Percentiles rank a stretch among this genome's conserved stretches.
Conservation (phyloP, 495 filamentous ascomycete genomes). For the Hypoxylon perforatum region DNA sequence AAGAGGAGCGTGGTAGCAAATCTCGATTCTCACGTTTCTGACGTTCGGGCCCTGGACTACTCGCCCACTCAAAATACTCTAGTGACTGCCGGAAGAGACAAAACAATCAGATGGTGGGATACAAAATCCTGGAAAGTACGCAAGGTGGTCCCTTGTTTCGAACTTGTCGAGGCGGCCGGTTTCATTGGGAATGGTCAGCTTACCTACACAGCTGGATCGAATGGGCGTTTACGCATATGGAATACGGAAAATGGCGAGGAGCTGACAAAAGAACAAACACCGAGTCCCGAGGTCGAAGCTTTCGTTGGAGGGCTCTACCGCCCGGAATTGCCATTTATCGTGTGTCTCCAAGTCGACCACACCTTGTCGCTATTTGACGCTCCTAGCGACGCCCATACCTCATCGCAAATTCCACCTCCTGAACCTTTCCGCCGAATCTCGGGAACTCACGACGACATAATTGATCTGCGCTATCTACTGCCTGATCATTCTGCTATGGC, state of each 20-base stretch:
- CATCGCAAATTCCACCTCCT: slow-evolving; percentile 45
- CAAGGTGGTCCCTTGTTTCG: slow-evolving; percentile 84
- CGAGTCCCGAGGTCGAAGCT: slow-evolving; percentile 67
- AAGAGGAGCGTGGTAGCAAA: slow-evolving; percentile 81
- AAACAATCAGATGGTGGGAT: slow-evolving; percentile 93
- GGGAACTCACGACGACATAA: slow-evolving; percentile 96
- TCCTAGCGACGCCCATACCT: slow-evolving; percentile 44
- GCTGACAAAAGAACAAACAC: slow-evolving; percentile 75
- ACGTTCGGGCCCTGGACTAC: slow-evolving; percentile 86
- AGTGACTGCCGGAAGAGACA: slow-evolving; percentile 91
- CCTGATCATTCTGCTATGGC: slow-evolving; percentile 83
- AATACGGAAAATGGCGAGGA: slow-evolving; percentile 78
- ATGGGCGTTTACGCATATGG: slow-evolving; percentile 86
- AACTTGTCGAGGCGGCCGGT: slow-evolving; percentile 83
- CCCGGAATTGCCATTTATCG: slow-evolving; percentile 68
- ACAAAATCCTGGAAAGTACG: slow-evolving; percentile 83
- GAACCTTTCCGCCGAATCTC: slow-evolving; percentile 79
- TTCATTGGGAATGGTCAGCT: slow-evolving; percentile 77
- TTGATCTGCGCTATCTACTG: slow-evolving; percentile 88
- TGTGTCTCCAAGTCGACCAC: slow-evolving; percentile 90
- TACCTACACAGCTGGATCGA: slow-evolving; percentile 87
- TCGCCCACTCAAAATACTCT: slow-evolving; percentile 77
- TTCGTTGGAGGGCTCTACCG: slow-evolving; percentile 78
- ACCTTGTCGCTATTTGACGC: slow-evolving; percentile 80
- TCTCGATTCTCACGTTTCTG: slow-evolving; percentile 91